These are phyloP conservation scores for Lithospermum erythrorhizon DNA, from an alignment of 257 asterid genomes.

Conservation along the genomic window DNA sequence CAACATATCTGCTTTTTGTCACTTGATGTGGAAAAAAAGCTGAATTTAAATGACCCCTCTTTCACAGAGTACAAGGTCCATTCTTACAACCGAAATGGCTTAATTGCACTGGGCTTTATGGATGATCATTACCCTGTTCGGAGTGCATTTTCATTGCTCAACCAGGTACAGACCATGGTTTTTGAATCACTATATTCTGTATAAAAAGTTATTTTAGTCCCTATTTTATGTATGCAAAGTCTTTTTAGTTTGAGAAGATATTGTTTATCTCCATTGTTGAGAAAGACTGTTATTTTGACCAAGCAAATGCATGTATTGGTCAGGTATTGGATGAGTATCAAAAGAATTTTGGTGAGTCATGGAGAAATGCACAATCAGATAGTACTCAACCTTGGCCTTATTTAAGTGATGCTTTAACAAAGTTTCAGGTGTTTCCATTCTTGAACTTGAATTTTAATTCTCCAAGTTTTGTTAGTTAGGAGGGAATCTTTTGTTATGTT, in stretches of 20 bases:
- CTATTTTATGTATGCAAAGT: background rate
- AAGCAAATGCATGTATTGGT: background rate
- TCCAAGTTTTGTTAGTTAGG: background rate
- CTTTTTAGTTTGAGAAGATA: background rate
- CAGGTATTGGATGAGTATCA: slow-evolving; percentile 83
- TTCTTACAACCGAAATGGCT: slow-evolving; percentile 68
- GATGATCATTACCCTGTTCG: slow-evolving; percentile 90
- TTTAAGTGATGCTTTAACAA: slow-evolving; percentile 51
- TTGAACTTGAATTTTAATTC: background rate
- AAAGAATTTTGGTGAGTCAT: slow-evolving; percentile 78
- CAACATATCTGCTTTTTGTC: too few species aligned
- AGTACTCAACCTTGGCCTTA: slow-evolving; percentile 65
- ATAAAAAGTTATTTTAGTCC: too few species aligned
- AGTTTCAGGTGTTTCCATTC: slow-evolving; percentile 26
- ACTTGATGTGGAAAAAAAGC: too few species aligned
- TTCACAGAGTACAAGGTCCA: slow-evolving; percentile 73
- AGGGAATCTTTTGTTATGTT: too few species aligned
- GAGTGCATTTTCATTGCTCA: slow-evolving; percentile 83
- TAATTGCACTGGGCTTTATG: slow-evolving; percentile 80
- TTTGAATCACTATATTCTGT: too few species aligned
- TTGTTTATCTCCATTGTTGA: background rate
- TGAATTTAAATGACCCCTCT: too few species aligned
- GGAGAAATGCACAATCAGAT: slow-evolving; percentile 61
- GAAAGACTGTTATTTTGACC: background rate
- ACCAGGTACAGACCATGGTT: slow-evolving; percentile 37